Base-by-base conservation (phyloP, 2,329 filamentous ascomycete species). In the Mycosphaerella arachidis region DNA sequence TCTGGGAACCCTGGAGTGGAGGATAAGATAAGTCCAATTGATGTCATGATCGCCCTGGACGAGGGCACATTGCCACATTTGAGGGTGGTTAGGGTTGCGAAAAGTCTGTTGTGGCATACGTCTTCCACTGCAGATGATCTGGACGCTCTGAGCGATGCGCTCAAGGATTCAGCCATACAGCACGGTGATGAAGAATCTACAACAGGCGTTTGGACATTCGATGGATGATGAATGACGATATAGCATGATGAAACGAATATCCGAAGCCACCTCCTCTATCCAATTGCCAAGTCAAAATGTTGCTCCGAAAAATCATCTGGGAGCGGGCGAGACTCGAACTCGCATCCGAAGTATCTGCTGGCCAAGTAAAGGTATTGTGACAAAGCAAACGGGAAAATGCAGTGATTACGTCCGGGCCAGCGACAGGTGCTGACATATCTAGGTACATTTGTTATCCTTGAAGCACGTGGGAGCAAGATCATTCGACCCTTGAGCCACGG, bases 31-130 rank as follows among this genome's bases (percentile, higher is more conserved):
- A 72, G 70, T 1, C 71, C 77, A 1, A 73, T 76, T 1, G 78
- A 80, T 56, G 63, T 80, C 18, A 72, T 75, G 55, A 69, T 73
- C 6, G 66, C 77, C 13, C 68, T 79, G 10, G 75, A 78, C 48
- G 74, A 77, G 56, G 73, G 75, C 0, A 73, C 66, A 1, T 63
- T 80, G 0, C 76, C 77, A 1, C 65, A 70, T 2, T 58, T 80
- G 61, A 67, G 76, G 16, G 70, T 67, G n/a, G 61, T 80, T 40
- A 64, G 67, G 33, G 72, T 77, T 8, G 74, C 73, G 6, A 68
- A 68, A 62, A 75, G 71, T 48, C 65, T 77, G 40, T 73, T 73
- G n/a, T 80, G 78, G 78, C 63, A 69, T 43, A 61, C 60, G 3
- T 68, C 67, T 46, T 65, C 70, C 3, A 73, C 73, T 1, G 69